Evolutionary conservation across 495 filamentous ascomycete species (phyloP).

Genomic region (Hypoxylon crocopeplum): DNA sequence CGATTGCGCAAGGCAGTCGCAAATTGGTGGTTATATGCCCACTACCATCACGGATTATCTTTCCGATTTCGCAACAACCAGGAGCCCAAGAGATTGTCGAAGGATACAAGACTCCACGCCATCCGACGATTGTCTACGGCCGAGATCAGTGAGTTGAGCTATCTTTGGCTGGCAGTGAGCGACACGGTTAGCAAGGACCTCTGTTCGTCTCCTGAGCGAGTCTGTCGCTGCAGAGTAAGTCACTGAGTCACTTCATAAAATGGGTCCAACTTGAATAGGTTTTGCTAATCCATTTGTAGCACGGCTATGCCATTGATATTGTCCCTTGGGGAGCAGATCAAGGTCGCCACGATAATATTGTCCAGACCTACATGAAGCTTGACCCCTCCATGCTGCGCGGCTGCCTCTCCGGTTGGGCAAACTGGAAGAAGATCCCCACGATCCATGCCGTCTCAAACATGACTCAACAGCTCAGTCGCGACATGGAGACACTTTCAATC

Average conservation of each 20-base stretch:
- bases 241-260: background rate
- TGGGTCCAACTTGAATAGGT: background rate
- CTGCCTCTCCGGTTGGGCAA: conserved; percentile 39
- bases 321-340: conserved; percentile 46
- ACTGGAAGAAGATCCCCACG: conserved; percentile 39
- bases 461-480: conserved; percentile 26
- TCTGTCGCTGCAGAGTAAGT: conserved; percentile 39
- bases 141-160: conserved; percentile 44
- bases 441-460: conserved; percentile 27
- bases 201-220: conserved; percentile 43
- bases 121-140: conserved; percentile 43
- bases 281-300: conserved; percentile 16
- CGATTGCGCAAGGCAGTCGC: conserved; percentile 63
- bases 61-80: conserved; percentile 10
- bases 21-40: conserved; percentile 66
- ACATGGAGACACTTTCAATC: conserved; percentile 32
- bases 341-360: conserved; percentile 41
- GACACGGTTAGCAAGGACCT: conserved; percentile 43
- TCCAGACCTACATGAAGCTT: conserved; percentile 49
- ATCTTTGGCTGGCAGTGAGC: conserved; percentile 42
- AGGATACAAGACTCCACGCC: conserved; percentile 39
- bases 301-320: conserved; percentile 30
- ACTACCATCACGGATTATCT: conserved; percentile 42
- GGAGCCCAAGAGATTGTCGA: conserved; percentile 18
- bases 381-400: conserved; percentile 44